Base-by-base conservation (phyloP, 371 early-diverging fungal genomes). In the Syncephalis fuscata region DNA sequence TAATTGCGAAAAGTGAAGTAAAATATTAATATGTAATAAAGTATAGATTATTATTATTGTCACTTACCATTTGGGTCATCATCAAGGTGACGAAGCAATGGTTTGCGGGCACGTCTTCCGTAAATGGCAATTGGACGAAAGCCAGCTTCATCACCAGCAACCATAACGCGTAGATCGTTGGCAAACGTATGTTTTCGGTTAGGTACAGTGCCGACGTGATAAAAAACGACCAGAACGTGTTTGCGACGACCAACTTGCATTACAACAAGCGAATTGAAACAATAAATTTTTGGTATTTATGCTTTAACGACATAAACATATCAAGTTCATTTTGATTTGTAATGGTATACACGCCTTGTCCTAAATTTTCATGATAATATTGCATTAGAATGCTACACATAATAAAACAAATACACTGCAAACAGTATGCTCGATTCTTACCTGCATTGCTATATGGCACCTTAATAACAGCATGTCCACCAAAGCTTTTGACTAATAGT, bases 341-440 rank as follows among this genome's bases (percentile, higher is more conserved):
- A 50, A 92, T 89, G 9, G 88, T 89, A 66, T 89, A 92, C 0
- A 92, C 90, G 23, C 91, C 92, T 66, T 92, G 91, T 14, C 88
- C 32, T 32, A 32, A 4, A 32, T 81, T 74, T 49, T 4, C 15
- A 11, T 10, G 26, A 17, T 24, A 5, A 15, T 42, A 32, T 32
- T 45, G n/a, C 15, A 37, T 9, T 27, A 50, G 22, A 32, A 43
- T n/a, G n/a, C n/a, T n/a, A n/a, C n/a, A n/a, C n/a, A n/a, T n/a
- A n/a, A n/a, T n/a, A n/a, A n/a, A n/a, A n/a, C n/a, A n/a, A n/a
- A n/a, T n/a, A n/a, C n/a, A n/a, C n/a, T n/a, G n/a, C n/a, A n/a
- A n/a, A n/a, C n/a, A n/a, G n/a, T n/a, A 61, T 71, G 80, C 4
- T 32, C 4, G 32, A 4, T 11, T 7, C 32, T 32, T 32, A 32